Conservation (phyloP, 768 basidiomycete genomes). For the Glaciozyma antarctica region DNA sequence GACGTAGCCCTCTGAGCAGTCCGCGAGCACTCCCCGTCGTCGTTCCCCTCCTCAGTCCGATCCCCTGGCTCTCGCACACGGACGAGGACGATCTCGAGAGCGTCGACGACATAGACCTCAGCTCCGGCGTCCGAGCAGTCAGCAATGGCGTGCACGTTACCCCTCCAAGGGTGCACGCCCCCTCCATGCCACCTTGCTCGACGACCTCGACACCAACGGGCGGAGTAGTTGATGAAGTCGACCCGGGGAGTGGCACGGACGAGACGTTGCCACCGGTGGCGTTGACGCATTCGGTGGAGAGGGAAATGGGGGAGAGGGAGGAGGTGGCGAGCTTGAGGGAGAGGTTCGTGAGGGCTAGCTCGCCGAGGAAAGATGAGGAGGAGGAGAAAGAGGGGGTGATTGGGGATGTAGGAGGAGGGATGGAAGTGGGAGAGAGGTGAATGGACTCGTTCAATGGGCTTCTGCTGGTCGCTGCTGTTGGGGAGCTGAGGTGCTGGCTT, state of each 20-base stretch:
- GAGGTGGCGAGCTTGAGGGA: conserved; percentile 13
- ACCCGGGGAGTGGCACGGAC: conserved; percentile 14
- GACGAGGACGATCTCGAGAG: conserved; percentile 6
- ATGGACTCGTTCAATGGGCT: no score
- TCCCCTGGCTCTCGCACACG: conserved; percentile 28
- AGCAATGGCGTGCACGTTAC: background rate
- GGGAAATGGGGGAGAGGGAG: conserved; percentile 45
- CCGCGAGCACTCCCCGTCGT: conserved; percentile 12
- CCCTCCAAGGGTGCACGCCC: conserved; percentile 1
- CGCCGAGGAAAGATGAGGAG: conserved; percentile 11
- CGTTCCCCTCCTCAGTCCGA: conserved; percentile 32
- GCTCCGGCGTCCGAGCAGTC: background rate
- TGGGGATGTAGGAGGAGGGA: no score
- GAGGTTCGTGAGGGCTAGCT: conserved; percentile 27
- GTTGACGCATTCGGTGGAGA: conserved; percentile 45
- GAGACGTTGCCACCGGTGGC: conserved; percentile 22
- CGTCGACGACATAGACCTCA: conserved; percentile 10
- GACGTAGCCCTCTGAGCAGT: background rate
- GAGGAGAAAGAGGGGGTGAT: no score
- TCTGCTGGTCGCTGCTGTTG: no score
- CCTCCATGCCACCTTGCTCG: background rate
- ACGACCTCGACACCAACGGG: conserved; percentile 30
- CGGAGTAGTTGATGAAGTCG: conserved; percentile 34
- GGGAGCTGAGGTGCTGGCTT: no score
- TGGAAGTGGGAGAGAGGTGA: no score